Base-by-base conservation (phyloP, 2,329 filamentous ascomycete genomes). In the Chlorencoelia australis region DNA sequence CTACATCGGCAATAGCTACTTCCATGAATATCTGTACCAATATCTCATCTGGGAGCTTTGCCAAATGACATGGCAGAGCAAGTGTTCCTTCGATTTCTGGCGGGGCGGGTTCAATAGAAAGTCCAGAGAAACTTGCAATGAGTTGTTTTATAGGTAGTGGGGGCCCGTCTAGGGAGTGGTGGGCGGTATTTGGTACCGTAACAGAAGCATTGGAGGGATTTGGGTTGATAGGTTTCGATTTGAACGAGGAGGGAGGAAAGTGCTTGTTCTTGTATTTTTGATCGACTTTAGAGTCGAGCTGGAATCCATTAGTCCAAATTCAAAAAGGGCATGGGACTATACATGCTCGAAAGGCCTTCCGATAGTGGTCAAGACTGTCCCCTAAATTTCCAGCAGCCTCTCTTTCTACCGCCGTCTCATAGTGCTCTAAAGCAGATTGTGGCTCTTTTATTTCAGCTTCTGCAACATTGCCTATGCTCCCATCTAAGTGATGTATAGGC, bases 251-350 rank as follows among this genome's bases (percentile, higher is more conserved):
- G 25, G 74, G 67, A 17, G 88, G 82, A 53, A 91, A 95, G 61
- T 96, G 79, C 63, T 96, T 96, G 53, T 85, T 81, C 52, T 84
- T 83, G 64, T 95, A 98, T 39, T 73, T 69, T 51, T 84, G 75
- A 58, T 98, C 87, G 35, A 98, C 89, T 10, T 69, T 67, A 38
- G 79, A 70, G 56, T 96, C 91, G 60, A 98, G 74, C 81, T 89
- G 48, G 7, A 39, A 11, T 14, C 36, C 42, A 39, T 53, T 28
- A 45, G 32, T 37, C 11, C 13, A 20, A 7, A 5, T 21, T 21
- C 4, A 9, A 24, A 26, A 13, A 27, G 17, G 20, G 34, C 4
- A 15, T 11, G 17, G 15, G 19, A 6, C 5, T 7, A 10, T 11
- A 53, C 68, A 40, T 61, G 89, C 85, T 57, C 81, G 77, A 58